These are phyloP conservation scores for Fraxinus paxiana DNA, from an alignment of 305 asterid genomes.

Conservation along the genomic window DNA sequence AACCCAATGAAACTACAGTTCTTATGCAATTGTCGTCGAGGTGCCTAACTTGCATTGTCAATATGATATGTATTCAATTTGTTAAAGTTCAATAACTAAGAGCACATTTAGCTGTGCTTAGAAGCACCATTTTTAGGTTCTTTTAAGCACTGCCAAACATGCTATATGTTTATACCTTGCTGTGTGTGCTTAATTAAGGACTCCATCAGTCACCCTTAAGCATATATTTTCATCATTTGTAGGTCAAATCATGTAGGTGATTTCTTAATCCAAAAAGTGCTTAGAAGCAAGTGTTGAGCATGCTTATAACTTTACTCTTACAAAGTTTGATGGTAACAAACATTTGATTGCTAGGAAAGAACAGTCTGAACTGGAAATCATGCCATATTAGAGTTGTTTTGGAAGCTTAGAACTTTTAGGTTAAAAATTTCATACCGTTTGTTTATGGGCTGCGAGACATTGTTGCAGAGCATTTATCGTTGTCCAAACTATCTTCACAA, in stretches of 20 bases:
- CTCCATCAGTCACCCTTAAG: not conserved
- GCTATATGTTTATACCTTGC: not conserved
- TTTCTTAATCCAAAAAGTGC: not conserved
- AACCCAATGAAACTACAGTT: not conserved
- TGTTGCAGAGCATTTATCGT: not conserved
- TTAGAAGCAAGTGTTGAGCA: not conserved
- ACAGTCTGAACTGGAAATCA: conserved; percentile 4
- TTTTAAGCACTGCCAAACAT: not conserved
- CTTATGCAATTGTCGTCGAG: not conserved
- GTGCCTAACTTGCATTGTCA: not conserved
- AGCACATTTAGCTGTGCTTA: conserved; percentile 1
- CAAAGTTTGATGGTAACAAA: not conserved
- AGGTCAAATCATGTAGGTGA: not conserved
- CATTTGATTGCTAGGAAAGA: conserved; percentile 15
- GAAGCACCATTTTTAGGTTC: not conserved
- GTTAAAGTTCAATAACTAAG: not conserved
- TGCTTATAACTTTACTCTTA: not conserved
- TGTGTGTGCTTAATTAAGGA: not conserved
- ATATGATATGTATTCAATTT: not conserved
- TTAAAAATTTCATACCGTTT: conserved; percentile 3
- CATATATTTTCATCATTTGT: not conserved
- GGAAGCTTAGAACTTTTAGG: conserved; percentile 5
- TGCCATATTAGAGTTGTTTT: conserved; percentile 8
- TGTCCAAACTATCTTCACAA: not conserved
- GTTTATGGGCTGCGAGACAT: not conserved